A percentile compares a stretch with the other conserved stretches of the same genome.
Evolutionary conservation across 1,284 basidiomycete genomes (phyloP).

Genomic region (Leccinum angustisporum): DNA sequence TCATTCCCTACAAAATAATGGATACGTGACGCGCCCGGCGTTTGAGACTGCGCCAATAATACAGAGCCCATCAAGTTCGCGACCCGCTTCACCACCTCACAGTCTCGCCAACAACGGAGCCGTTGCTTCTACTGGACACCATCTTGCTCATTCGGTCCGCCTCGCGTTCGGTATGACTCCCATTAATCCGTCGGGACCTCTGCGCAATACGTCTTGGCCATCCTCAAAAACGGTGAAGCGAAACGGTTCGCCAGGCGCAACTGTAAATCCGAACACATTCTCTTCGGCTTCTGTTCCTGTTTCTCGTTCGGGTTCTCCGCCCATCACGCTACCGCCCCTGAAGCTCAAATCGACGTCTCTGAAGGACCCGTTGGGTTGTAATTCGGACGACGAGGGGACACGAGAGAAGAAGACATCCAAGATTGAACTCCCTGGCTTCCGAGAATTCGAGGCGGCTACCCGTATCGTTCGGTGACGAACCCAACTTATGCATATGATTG

Average conservation of each 20-base stretch:
- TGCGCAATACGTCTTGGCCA: constrained; percentile 41
- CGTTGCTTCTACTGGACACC: constrained; percentile 44
- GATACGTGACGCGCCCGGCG: constrained; percentile 20
- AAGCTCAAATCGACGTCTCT: constrained; percentile 42
- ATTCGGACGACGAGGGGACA: constrained; percentile 27
- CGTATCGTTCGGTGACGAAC: constrained; percentile 22
- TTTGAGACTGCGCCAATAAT: constrained; percentile 28
- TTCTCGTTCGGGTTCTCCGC: constrained; percentile 62
- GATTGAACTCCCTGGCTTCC: constrained; percentile 36
- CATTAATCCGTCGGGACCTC: constrained; percentile 50
- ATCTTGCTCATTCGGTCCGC: constrained; percentile 77
- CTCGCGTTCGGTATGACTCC: constrained; percentile 90
- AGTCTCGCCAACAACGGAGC: constrained; percentile 13
- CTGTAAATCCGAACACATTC: constrained; percentile 8
- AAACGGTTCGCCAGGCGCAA: constrained; percentile 13
- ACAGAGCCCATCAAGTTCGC: constrained; percentile 33
- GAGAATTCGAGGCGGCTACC: constrained; percentile 37
- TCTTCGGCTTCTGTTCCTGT: constrained; percentile 45
- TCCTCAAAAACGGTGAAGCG: constrained; percentile 29
- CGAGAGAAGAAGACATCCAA: constrained; percentile 21
- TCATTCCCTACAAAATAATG: constrained; percentile 30
- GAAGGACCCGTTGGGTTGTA: constrained; percentile 15
- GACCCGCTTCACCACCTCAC: constrained; percentile 36
- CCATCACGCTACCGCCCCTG: constrained; percentile 67
- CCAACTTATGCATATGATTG: background rate